phyloP scores from a whole-genome alignment of 2,329 filamentous ascomycete species.

The Monosporascus sp. region DNA sequence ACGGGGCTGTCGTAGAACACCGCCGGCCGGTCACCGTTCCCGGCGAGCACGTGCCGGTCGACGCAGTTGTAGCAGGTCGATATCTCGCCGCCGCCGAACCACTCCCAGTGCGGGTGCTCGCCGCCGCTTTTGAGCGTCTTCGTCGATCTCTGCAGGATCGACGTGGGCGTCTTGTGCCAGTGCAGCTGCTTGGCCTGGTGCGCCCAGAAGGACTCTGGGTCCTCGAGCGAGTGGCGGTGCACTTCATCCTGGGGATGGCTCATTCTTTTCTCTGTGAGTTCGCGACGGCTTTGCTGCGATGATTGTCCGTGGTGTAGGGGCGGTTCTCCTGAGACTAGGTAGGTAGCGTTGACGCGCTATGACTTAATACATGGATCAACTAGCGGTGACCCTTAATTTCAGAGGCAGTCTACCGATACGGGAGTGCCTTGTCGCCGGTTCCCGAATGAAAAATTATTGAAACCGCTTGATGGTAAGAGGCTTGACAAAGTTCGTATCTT shows the following conservation, averaged over 20 bases:
- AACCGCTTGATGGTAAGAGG: too few species aligned
- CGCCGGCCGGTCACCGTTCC: conserved; percentile 68
- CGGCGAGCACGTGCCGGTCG: conserved; percentile 77
- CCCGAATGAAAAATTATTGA: too few species aligned
- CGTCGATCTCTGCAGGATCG: conserved; percentile 52
- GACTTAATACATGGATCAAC: too few species aligned
- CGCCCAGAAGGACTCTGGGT: conserved; percentile 71
- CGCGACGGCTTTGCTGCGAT: neutral
- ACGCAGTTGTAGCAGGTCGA: conserved; percentile 90
- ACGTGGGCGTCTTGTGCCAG: conserved; percentile 73
- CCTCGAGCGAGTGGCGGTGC: conserved; percentile 53
- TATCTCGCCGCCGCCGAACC: conserved; percentile 86
- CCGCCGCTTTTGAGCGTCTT: conserved; percentile 59
- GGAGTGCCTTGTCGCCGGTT: too few species aligned
- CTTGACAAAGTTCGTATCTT: too few species aligned
- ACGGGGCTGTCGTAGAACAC: conserved; percentile 89
- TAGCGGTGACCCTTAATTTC: too few species aligned
- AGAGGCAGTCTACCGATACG: too few species aligned
- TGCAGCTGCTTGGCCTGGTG: conserved; percentile 67
- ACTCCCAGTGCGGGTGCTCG: conserved; percentile 75
- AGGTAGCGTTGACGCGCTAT: neutral
- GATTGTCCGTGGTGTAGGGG: neutral
- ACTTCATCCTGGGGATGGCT: conserved; percentile 45
- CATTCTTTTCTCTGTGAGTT: conserved; percentile 13
- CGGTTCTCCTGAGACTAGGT: neutral